A percentile compares a stretch with the other conserved stretches of the same genome.
Evolutionary conservation across 768 basidiomycete genomes (phyloP).

Genomic region (Lactifluus subvellereus): DNA sequence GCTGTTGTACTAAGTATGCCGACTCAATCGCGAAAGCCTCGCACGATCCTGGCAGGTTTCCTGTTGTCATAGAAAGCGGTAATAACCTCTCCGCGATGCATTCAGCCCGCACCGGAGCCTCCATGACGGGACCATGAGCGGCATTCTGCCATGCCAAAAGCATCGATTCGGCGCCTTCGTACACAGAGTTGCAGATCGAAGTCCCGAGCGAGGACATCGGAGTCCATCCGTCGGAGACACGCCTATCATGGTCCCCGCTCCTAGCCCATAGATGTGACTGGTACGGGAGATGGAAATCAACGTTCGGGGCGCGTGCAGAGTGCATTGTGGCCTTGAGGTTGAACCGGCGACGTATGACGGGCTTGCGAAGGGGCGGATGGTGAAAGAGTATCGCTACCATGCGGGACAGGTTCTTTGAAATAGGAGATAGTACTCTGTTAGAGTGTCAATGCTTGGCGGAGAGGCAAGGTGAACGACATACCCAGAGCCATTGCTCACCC

Average conservation of each 20-base stretch:
- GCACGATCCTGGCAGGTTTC: background rate
- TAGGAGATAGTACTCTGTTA: constrained; percentile 1
- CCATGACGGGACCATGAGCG: background rate
- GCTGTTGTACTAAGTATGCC: background rate
- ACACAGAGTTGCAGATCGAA: background rate
- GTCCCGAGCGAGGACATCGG: background rate
- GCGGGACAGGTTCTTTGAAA: constrained; percentile 15
- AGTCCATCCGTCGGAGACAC: background rate
- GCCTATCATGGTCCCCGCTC: background rate
- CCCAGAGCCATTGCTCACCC: background rate
- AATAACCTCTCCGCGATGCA: background rate
- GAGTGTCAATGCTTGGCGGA: constrained; percentile 4
- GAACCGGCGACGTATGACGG: background rate
- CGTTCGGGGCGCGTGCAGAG: background rate
- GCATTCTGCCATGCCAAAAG: background rate
- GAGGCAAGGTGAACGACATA: background rate
- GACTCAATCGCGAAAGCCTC: background rate
- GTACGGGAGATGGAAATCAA: background rate
- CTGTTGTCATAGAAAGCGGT: background rate
- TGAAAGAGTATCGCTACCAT: background rate
- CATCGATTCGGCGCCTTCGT: background rate
- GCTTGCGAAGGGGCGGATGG: constrained; percentile 1
- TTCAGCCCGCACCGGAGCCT: background rate
- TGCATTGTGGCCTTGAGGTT: background rate
- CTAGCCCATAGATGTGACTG: background rate